A percentile compares a stretch with the other conserved stretches of the same genome.
Evolutionary conservation across 2,329 filamentous ascomycete genomes (phyloP).

Genomic region (Cladophialophora yegresii): DNA sequence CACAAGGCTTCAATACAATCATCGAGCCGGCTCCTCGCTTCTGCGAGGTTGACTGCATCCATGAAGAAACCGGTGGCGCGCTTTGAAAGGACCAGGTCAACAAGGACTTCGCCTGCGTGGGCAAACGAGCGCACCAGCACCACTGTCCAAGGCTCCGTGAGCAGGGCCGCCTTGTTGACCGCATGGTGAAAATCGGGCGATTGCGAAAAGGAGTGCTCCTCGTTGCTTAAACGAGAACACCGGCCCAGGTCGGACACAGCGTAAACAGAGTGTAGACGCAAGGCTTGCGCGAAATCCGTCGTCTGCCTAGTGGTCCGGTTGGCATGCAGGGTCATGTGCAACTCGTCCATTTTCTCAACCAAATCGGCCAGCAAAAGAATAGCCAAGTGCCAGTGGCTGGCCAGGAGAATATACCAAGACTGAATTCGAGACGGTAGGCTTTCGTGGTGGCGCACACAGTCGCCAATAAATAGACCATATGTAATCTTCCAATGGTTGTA

Average conservation of each 20-base stretch:
- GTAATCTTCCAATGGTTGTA: slow-evolving; percentile 59
- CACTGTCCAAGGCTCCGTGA: slow-evolving; percentile 62
- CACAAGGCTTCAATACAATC: slow-evolving; percentile 57
- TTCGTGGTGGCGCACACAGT: slow-evolving; percentile 55
- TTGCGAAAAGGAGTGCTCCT: slow-evolving; percentile 17
- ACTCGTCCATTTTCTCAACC: slow-evolving; percentile 54
- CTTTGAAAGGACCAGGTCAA: slow-evolving; percentile 15
- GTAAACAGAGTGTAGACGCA: slow-evolving; percentile 20
- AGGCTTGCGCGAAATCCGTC: slow-evolving; percentile 10
- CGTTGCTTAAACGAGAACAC: slow-evolving; percentile 15
- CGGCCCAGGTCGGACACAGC: slow-evolving; percentile 20
- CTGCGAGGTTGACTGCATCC: slow-evolving; percentile 30
- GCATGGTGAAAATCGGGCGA: slow-evolving; percentile 52
- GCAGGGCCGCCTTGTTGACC: slow-evolving; percentile 55
- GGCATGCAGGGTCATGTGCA: slow-evolving; percentile 33
- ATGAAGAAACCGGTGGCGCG: slow-evolving; percentile 35
- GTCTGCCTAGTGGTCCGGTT: slow-evolving; percentile 19
- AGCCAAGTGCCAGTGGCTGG: slow-evolving; percentile 61
- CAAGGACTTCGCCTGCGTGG: slow-evolving; percentile 21
- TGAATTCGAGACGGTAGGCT: slow-evolving; percentile 56
- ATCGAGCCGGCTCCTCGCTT: slow-evolving; percentile 47
- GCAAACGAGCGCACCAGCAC: slow-evolving; percentile 39
- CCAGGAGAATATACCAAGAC: slow-evolving; percentile 62
- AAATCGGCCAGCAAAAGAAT: slow-evolving; percentile 58
- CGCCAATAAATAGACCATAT: slow-evolving; percentile 56